Evolutionary conservation across 2,329 filamentous ascomycete species (phyloP).

Genomic region (Cephalotrichum gorgonifer): DNA sequence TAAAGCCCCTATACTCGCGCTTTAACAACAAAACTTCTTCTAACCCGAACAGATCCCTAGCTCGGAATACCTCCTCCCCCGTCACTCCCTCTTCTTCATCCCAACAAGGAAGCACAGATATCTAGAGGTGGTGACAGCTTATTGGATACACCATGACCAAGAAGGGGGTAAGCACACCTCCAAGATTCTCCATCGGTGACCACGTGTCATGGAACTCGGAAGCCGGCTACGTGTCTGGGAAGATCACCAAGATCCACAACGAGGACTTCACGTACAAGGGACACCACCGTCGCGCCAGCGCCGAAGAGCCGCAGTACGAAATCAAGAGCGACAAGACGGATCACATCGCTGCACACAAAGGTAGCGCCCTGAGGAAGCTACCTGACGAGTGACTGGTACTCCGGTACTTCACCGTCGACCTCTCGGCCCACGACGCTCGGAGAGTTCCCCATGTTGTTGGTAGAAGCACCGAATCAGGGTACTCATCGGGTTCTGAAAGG

Average conservation of each 20-base stretch:
- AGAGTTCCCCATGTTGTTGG: too few relatives aligned
- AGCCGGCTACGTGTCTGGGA: background rate
- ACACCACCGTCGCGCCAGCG: background rate
- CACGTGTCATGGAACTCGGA: background rate
- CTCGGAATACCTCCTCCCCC: too few relatives aligned
- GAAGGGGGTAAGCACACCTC: background rate
- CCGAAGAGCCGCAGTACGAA: background rate
- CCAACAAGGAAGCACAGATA: too few relatives aligned
- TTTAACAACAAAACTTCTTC: too few relatives aligned
- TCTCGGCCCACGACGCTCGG: background rate
- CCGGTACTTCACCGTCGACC: background rate
- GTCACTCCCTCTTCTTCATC: too few relatives aligned
- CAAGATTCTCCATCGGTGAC: background rate
- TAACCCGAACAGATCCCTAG: too few relatives aligned
- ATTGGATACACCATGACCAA: too few relatives aligned
- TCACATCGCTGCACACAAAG: background rate
- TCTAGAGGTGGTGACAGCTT: too few relatives aligned
- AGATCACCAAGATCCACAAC: background rate
- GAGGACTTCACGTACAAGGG: background rate
- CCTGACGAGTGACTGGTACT: background rate
- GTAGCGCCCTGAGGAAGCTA: background rate
- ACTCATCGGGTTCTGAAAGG: too few relatives aligned
- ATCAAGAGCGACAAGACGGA: slow-evolving; percentile 1
- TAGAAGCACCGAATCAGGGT: too few relatives aligned
- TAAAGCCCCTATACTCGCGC: too few relatives aligned